phyloP scores from a whole-genome alignment of 352 stramenopile species.

The Globisporangium recalcitrans region DNA sequence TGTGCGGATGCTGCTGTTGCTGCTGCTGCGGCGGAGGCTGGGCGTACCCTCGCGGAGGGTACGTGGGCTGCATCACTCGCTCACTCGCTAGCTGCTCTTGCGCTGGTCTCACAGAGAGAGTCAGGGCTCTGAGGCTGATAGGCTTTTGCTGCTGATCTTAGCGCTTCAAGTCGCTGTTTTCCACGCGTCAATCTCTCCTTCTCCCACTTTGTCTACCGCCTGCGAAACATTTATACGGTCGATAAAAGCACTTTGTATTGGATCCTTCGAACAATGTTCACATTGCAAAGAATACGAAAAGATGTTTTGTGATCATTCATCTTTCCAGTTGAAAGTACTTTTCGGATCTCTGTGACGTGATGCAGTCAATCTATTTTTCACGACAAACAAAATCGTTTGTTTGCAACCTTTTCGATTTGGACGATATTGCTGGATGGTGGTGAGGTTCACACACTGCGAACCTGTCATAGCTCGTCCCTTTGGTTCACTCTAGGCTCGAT shows the following conservation, averaged over 20 bases:
- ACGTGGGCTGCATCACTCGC: constrained; percentile 36
- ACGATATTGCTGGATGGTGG: no score
- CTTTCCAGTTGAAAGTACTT: no score
- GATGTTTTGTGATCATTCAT: no score
- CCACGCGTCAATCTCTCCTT: constrained; percentile 15
- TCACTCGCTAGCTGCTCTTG: no score
- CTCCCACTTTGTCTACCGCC: not conserved
- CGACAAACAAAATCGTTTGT: no score
- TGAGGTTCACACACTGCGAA: no score
- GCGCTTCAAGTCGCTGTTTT: constrained; percentile 12
- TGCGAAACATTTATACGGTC: constrained; percentile 10
- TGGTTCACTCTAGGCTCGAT: no score
- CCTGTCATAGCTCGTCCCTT: no score
- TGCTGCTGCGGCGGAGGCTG: constrained; percentile 13
- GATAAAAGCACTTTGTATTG: not conserved
- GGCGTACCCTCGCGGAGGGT: constrained; percentile 31
- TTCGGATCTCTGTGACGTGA: no score
- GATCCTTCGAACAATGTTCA: not conserved
- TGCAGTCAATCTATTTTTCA: no score
- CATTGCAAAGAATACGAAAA: no score
- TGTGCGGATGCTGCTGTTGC: constrained; percentile 26
- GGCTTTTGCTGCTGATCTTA: not conserved
- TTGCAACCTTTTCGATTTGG: no score
- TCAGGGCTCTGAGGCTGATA: not conserved
- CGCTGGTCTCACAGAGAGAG: not conserved